Evolutionary conservation across 805 yeast genomes (phyloP).

Genomic region (Sugiyamaella qingdaonensis): DNA sequence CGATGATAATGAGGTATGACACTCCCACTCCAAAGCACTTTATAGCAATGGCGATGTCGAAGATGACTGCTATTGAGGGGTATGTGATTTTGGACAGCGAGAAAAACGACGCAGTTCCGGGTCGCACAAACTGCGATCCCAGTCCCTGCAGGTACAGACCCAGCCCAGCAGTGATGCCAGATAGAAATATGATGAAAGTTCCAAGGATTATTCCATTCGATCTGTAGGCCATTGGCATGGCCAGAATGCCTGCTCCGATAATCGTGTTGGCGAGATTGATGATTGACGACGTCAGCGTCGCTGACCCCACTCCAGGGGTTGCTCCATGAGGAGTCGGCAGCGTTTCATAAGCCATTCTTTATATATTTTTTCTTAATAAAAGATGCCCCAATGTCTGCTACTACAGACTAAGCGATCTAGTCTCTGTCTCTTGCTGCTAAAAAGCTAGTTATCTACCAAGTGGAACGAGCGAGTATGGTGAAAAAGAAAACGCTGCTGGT

Average conservation of each 20-base stretch:
- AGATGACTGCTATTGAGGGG: constrained; percentile 61
- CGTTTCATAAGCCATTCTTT: constrained; percentile 6
- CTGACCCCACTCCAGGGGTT: constrained; percentile 10
- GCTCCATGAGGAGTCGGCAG: background rate
- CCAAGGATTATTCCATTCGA: constrained; percentile 63
- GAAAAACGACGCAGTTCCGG: constrained; percentile 65
- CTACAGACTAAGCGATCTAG: too few relatives aligned
- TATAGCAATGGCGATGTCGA: constrained; percentile 68
- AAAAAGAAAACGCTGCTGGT: too few relatives aligned
- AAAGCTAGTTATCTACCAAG: too few relatives aligned
- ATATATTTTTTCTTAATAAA: background rate
- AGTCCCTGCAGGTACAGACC: constrained; percentile 63
- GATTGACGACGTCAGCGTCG: constrained; percentile 48
- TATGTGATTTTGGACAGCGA: constrained; percentile 62
- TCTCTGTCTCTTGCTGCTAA: too few relatives aligned
- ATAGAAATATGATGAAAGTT: constrained; percentile 46
- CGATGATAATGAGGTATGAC: constrained; percentile 66
- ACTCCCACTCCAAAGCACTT: constrained; percentile 82
- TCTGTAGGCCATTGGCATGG: constrained; percentile 66
- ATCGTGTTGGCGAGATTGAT: constrained; percentile 68
- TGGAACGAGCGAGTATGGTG: too few relatives aligned
- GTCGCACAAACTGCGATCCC: constrained; percentile 50
- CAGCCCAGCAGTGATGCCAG: constrained; percentile 60
- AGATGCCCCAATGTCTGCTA: too few relatives aligned
- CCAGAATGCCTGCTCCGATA: constrained; percentile 64